These are phyloP conservation scores for Penicillium sp. DNA, from an alignment of 2,329 filamentous ascomycete species.

Conservation along the genomic window DNA sequence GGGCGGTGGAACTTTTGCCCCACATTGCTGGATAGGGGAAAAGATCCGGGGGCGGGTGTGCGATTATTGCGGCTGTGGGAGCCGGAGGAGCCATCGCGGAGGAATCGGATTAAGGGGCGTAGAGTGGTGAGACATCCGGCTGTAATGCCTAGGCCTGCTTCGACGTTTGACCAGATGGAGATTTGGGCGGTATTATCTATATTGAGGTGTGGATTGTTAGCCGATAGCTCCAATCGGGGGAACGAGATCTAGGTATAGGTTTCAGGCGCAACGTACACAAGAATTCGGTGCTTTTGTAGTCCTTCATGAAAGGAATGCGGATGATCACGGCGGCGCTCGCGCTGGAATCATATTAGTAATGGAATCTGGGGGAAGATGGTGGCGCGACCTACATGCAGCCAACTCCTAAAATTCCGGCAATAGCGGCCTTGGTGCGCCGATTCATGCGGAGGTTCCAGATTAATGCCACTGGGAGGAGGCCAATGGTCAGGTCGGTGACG, in stretches of 20 bases:
- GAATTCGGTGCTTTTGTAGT: conserved; percentile 23
- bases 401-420: conserved; percentile 55
- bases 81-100: conserved; percentile 24
- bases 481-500: conserved; percentile 53
- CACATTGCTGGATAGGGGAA: conserved; percentile 17
- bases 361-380: not conserved
- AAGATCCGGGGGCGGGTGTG: conserved; percentile 19
- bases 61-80: conserved; percentile 12
- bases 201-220: not conserved
- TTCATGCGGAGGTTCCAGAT: conserved; percentile 59
- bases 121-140: conserved; percentile 41
- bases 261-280: conserved; percentile 19
- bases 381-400: conserved; percentile 51
- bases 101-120: conserved; percentile 46
- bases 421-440: conserved; percentile 50
- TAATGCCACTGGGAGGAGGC: conserved; percentile 54
- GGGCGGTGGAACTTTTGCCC: conserved; percentile 11
- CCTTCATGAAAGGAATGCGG: conserved; percentile 22
- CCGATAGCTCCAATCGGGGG: not conserved
- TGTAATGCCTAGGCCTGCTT: conserved; percentile 38
- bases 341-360: conserved; percentile 21
- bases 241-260: not conserved
- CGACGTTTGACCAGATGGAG: conserved; percentile 38
- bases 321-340: conserved; percentile 30
- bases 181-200: conserved; percentile 47